Conservation (phyloP, 1,284 basidiomycete species). For the Papiliotrema fonsecae region DNA sequence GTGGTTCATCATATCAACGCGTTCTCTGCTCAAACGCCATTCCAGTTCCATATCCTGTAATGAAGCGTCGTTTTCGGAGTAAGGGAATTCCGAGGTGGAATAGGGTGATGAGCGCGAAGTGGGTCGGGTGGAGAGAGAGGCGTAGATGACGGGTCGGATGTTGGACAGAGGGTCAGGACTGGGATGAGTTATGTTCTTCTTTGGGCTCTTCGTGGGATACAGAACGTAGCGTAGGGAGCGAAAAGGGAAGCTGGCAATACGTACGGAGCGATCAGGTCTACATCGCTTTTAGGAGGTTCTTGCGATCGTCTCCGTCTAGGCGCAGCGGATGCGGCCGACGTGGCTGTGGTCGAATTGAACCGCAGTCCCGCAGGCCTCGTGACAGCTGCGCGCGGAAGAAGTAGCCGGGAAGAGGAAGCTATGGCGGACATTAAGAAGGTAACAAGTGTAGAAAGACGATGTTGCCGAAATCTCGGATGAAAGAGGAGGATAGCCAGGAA, state of each 20-base stretch:
- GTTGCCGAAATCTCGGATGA: background rate
- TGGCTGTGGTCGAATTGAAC: background rate
- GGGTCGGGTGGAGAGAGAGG: slow-evolving; percentile 22
- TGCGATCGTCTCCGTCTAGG: slow-evolving; percentile 1
- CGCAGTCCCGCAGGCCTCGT: background rate
- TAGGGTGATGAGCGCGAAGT: slow-evolving; percentile 36
- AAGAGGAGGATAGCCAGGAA: background rate
- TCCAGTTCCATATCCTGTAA: slow-evolving; percentile 36
- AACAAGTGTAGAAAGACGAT: background rate
- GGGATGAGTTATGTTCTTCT: no score
- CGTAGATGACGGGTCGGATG: slow-evolving; percentile 43
- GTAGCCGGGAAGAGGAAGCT: slow-evolving; percentile 3
- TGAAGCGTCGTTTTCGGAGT: slow-evolving; percentile 15
- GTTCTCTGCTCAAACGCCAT: slow-evolving; percentile 36
- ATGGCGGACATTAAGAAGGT: slow-evolving; percentile 3
- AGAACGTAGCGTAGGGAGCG: background rate
- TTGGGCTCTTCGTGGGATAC: background rate
- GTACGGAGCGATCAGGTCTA: slow-evolving; percentile 44
- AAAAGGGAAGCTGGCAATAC: slow-evolving; percentile 8
- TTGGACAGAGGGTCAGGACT: slow-evolving; percentile 45
- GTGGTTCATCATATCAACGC: slow-evolving; percentile 44
- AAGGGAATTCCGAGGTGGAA: slow-evolving; percentile 38
- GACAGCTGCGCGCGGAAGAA: background rate
- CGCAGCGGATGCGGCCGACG: background rate
- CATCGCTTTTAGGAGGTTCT: slow-evolving; percentile 6